Evolutionary conservation across 1,139 yeast genomes (phyloP).

Genomic region (Kodamaea fungicola): DNA sequence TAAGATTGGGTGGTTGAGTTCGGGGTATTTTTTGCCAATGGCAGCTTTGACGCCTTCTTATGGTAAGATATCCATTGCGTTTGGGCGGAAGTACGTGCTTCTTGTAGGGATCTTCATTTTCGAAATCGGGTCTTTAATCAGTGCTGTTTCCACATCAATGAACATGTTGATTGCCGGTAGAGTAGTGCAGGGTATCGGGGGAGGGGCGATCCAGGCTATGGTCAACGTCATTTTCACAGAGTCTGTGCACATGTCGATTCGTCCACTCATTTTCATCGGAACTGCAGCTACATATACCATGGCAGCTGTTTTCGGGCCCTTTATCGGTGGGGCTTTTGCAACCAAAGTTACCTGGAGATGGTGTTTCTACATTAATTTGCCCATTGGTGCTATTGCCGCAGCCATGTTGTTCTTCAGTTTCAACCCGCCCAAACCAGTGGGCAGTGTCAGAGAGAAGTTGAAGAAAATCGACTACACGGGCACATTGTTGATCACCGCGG

Average conservation of each 20-base stretch:
- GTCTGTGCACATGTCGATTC: slow-evolving; percentile 16
- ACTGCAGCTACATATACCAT: slow-evolving; percentile 18
- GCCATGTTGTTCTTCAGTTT: slow-evolving; percentile 44
- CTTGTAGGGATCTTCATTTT: slow-evolving; percentile 16
- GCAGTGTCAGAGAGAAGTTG: slow-evolving; percentile 37
- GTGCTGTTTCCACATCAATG: slow-evolving; percentile 16
- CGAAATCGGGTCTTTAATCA: slow-evolving; percentile 18
- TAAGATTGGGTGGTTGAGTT: slow-evolving; percentile 19
- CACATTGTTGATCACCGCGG: slow-evolving; percentile 35
- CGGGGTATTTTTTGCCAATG: slow-evolving; percentile 18
- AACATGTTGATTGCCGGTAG: slow-evolving; percentile 21
- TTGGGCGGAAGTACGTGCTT: slow-evolving; percentile 17
- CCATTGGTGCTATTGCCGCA: slow-evolving; percentile 59
- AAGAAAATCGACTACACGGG: slow-evolving; percentile 47
- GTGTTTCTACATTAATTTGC: slow-evolving; percentile 72
- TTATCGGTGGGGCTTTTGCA: slow-evolving; percentile 23
- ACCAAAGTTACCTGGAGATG: slow-evolving; percentile 62
- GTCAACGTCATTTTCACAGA: slow-evolving; percentile 18
- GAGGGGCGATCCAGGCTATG: slow-evolving; percentile 18
- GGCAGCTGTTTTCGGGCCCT: slow-evolving; percentile 23
- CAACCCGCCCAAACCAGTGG: slow-evolving; percentile 51
- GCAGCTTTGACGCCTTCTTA: slow-evolving; percentile 19
- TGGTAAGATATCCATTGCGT: slow-evolving; percentile 20
- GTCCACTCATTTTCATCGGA: slow-evolving; percentile 16
- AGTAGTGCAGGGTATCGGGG: slow-evolving; percentile 20